Conservation (phyloP, 1,284 basidiomycete species). For the Ceratobasidium papillatum region DNA sequence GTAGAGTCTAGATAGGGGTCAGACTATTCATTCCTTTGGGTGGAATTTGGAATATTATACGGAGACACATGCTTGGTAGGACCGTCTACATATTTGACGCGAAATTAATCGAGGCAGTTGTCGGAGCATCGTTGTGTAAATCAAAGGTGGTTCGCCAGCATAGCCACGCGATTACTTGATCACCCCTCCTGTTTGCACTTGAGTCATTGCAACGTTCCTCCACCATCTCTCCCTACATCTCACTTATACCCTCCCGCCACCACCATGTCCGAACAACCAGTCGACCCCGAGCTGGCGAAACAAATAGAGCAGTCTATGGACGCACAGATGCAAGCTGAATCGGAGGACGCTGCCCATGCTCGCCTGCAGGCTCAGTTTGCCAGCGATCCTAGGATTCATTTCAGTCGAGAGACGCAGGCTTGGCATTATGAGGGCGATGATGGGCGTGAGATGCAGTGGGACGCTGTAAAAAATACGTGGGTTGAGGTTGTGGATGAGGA, state of each 20-base stretch:
- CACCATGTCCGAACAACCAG: constrained; percentile 6
- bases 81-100: constrained; percentile 5
- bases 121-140: neutral
- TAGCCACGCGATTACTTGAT: neutral
- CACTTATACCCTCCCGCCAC: neutral
- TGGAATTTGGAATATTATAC: neutral
- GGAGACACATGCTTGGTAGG: neutral
- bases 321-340: constrained; percentile 26
- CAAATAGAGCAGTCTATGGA: constrained; percentile 27
- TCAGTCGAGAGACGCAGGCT: constrained; percentile 75
- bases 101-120: constrained; percentile 15
- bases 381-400: constrained; percentile 80
- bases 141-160: neutral
- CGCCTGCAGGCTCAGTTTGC: constrained; percentile 59
- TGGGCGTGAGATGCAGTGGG: constrained; percentile 89
- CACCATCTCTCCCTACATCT: neutral
- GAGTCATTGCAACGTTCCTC: constrained; percentile 4
- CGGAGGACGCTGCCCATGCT: constrained; percentile 20
- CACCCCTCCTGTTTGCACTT: neutral
- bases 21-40: neutral
- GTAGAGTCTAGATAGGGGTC: neutral
- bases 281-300: constrained; percentile 10
- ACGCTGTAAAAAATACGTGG: constrained; percentile 77
- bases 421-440: constrained; percentile 93
- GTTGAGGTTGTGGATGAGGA: constrained; percentile 88